Percentiles rank a stretch among this genome's conserved stretches.
Evolutionary conservation across 108 stramenopile genomes (phyloP).

Genomic region (Ochromonas danica): DNA sequence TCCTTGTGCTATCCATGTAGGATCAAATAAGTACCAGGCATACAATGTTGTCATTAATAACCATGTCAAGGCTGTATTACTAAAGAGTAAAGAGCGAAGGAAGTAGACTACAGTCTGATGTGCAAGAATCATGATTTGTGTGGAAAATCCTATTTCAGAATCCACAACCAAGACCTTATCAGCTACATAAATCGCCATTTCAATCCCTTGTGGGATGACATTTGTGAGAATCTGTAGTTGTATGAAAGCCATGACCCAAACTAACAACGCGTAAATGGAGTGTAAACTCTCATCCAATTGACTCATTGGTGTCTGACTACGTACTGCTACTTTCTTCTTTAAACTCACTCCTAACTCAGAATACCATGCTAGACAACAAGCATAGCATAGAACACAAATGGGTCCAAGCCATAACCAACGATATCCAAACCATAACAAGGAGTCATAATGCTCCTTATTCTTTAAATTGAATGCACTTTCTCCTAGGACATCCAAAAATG

Average conservation of each 20-base stretch:
- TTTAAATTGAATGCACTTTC: background rate
- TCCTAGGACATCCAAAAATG: background rate
- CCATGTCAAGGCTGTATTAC: background rate
- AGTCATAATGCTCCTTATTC: background rate
- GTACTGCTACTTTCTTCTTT: background rate
- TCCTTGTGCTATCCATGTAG: background rate
- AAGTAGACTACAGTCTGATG: background rate
- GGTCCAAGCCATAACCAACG: background rate
- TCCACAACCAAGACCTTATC: background rate
- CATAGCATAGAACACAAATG: conserved; percentile 10
- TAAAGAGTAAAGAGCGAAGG: background rate
- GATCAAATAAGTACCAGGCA: conserved; percentile 10
- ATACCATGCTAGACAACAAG: background rate
- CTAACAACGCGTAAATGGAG: background rate
- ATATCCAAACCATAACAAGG: background rate
- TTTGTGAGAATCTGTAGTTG: conserved; percentile 6
- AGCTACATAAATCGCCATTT: background rate
- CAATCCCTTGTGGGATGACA: background rate
- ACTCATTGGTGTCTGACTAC: background rate
- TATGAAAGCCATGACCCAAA: background rate
- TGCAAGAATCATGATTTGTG: background rate
- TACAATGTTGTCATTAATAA: background rate
- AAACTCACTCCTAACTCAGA: background rate
- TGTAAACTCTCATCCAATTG: background rate
- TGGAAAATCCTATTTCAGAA: background rate